Conservation (phyloP, 164 flowering plant species). For the Vitis rupestris region DNA sequence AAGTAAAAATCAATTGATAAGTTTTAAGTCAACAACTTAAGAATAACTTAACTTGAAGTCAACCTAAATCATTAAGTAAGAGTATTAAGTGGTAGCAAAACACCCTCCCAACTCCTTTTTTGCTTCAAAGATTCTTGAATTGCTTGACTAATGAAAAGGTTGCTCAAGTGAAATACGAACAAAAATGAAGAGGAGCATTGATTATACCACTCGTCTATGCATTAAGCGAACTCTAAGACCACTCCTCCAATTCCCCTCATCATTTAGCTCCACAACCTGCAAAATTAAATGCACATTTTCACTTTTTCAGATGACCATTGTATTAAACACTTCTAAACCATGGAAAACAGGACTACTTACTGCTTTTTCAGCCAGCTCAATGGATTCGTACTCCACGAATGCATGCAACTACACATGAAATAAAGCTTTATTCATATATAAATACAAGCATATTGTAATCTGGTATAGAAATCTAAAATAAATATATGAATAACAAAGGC, state of each 20-base stretch:
- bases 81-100: too few relatives aligned
- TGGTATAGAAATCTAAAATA: neutral
- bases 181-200: neutral
- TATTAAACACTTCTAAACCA: neutral
- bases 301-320: neutral
- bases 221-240: conserved; percentile 78
- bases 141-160: neutral
- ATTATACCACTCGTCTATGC: conserved; percentile 54
- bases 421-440: neutral
- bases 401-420: conserved; percentile 75
- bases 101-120: too few relatives aligned
- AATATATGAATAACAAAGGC: too few relatives aligned
- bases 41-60: too few relatives aligned
- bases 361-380: conserved; percentile 93
- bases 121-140: too few relatives aligned
- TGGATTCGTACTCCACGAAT: conserved; percentile 90
- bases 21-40: too few relatives aligned
- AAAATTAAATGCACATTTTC: neutral
- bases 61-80: too few relatives aligned
- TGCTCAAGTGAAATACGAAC: neutral
- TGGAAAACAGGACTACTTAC: conserved; percentile 38
- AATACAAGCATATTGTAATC: neutral
- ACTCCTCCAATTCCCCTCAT: conserved; percentile 89
- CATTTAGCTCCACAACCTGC: conserved; percentile 80
- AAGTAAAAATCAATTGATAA: too few relatives aligned